Percentiles rank a stretch among this genome's conserved stretches.
Evolutionary conservation across 179 eudicot genomes (phyloP).

Genomic region (Heliamphora pulchella): DNA sequence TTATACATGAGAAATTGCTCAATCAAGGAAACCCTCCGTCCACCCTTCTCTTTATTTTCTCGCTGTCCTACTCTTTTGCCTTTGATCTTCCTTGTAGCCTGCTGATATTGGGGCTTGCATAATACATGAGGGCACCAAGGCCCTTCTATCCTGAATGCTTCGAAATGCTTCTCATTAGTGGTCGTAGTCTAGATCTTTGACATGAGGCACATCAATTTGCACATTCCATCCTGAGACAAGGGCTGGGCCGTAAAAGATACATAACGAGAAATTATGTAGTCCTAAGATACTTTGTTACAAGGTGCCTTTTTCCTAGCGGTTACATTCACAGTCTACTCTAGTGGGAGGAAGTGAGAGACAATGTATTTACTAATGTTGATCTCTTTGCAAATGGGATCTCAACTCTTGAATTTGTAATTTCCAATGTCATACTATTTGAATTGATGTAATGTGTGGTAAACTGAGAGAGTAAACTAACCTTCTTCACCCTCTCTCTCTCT

Average conservation of each 20-base stretch:
- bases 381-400: neutral
- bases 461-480: too few species aligned
- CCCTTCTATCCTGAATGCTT: conserved; percentile 7
- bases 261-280: too few species aligned
- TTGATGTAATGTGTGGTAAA: neutral
- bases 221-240: neutral
- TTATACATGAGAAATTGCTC: neutral
- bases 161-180: neutral
- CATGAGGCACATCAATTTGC: neutral
- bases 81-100: neutral
- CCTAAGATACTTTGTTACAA: too few species aligned
- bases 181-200: neutral
- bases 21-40: neutral
- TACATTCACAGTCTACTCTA: too few species aligned
- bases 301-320: too few species aligned
- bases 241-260: too few species aligned
- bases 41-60: neutral
- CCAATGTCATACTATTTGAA: neutral
- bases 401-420: neutral
- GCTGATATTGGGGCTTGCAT: neutral
- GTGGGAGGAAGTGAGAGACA: too few species aligned
- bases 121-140: neutral
- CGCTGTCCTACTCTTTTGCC: neutral
- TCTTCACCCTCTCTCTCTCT: too few species aligned
- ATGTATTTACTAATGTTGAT: neutral